phyloP scores from a whole-genome alignment of 2,329 filamentous ascomycete species.

The Claviceps humidiphila region DNA sequence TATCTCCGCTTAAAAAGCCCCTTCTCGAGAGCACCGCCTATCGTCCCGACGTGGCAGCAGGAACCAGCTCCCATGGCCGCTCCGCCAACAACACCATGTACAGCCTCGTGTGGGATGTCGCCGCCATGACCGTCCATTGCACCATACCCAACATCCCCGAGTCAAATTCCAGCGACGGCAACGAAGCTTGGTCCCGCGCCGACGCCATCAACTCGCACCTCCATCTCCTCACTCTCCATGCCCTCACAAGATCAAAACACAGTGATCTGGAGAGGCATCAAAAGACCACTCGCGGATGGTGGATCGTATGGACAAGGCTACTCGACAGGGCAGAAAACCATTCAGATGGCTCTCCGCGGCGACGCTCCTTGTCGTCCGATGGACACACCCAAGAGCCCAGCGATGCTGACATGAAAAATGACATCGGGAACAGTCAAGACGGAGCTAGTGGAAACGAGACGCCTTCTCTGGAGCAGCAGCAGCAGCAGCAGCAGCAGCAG shows the following conservation, averaged over 20 bases:
- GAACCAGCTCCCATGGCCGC: slow-evolving; percentile 9
- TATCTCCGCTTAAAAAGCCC: slow-evolving; percentile 43
- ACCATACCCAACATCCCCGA: slow-evolving; percentile 4
- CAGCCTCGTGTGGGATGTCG: slow-evolving; percentile 50
- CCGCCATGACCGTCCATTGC: slow-evolving; percentile 1
- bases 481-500: neutral
- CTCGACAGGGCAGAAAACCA: slow-evolving; percentile 21
- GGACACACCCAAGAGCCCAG: slow-evolving; percentile 1
- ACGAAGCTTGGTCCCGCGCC: slow-evolving; percentile 38
- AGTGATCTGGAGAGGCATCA: slow-evolving; percentile 46
- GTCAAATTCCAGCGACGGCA: slow-evolving; percentile 8
- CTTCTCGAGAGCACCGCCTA: slow-evolving; percentile 44
- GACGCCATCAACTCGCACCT: slow-evolving; percentile 54
- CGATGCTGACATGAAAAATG: slow-evolving; percentile 4
- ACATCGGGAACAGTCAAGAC: slow-evolving; percentile 4
- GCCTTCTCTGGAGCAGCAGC: neutral
- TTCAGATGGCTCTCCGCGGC: no score
- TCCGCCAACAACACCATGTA: slow-evolving; percentile 30
- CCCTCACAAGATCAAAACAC: slow-evolving; percentile 26
- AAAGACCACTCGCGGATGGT: slow-evolving; percentile 56
- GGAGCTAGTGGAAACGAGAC: neutral
- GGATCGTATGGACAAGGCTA: slow-evolving; percentile 54
- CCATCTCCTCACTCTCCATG: slow-evolving; percentile 46
- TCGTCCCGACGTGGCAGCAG: slow-evolving; percentile 28
- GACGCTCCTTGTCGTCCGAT: neutral